Evolutionary conservation across 2,329 filamentous ascomycete genomes (phyloP).

Genomic region (Juglanconis sp.): DNA sequence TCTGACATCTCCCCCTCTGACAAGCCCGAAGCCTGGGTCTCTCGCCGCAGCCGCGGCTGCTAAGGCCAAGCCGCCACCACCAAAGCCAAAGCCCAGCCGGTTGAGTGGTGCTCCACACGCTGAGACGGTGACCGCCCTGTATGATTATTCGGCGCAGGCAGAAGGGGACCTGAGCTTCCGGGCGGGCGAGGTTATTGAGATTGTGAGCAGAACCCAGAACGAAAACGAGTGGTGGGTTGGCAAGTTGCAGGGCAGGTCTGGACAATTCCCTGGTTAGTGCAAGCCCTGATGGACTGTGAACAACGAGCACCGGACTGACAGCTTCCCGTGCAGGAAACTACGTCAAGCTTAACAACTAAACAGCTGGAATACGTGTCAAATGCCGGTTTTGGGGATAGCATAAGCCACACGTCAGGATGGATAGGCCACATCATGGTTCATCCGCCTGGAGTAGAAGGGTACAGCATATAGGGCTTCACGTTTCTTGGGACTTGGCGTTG

Average conservation of each 20-base stretch:
- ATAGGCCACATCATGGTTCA: not conserved
- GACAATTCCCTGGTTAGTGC: slow-evolving; percentile 89
- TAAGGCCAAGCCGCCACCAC: slow-evolving; percentile 68
- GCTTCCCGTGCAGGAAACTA: slow-evolving; percentile 38
- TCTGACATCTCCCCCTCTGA: slow-evolving; percentile 26
- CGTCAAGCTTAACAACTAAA: slow-evolving; percentile 35
- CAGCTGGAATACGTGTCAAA: not conserved
- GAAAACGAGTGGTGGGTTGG: slow-evolving; percentile 98
- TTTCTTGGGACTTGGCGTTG: slow-evolving; percentile 9
- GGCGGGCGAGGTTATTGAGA: slow-evolving; percentile 86
- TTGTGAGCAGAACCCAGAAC: slow-evolving; percentile 77
- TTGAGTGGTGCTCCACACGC: slow-evolving; percentile 62
- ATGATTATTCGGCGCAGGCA: slow-evolving; percentile 94
- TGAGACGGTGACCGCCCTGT: slow-evolving; percentile 85
- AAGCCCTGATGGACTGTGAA: not conserved
- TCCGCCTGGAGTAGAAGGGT: slow-evolving; percentile 11
- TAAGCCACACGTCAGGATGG: not conserved
- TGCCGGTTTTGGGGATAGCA: not conserved
- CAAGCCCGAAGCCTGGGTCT: slow-evolving; percentile 26
- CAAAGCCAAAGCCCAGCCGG: slow-evolving; percentile 73
- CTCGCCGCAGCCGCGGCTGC: slow-evolving; percentile 49
- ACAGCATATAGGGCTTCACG: slow-evolving; percentile 13
- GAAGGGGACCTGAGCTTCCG: slow-evolving; percentile 90
- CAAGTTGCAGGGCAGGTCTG: slow-evolving; percentile 71
- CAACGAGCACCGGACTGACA: not conserved